These are phyloP conservation scores for Ophiognomonia clavigignenti-juglandacearum DNA, from an alignment of 2,329 filamentous ascomycete genomes.

Conservation along the genomic window DNA sequence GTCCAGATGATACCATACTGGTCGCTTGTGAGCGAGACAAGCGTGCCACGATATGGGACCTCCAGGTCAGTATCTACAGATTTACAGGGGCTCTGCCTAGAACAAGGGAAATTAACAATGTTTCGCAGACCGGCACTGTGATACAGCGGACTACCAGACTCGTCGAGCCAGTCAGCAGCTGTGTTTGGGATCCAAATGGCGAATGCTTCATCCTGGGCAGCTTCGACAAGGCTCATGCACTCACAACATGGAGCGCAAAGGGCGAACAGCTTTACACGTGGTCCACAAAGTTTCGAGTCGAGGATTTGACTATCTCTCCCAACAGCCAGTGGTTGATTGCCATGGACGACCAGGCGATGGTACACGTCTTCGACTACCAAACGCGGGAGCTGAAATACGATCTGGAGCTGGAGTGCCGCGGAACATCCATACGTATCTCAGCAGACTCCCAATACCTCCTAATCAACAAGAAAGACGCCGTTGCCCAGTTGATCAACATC, in stretches of 20 bases:
- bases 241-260: constrained; percentile 66
- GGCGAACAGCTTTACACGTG: constrained; percentile 62
- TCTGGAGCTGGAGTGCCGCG: constrained; percentile 58
- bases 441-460: constrained; percentile 76
- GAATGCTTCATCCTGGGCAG: constrained; percentile 74
- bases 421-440: constrained; percentile 78
- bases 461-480: constrained; percentile 73
- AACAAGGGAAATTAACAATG: not conserved
- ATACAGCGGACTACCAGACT: constrained; percentile 65
- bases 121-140: constrained; percentile 53
- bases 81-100: not conserved
- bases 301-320: constrained; percentile 78
- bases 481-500: constrained; percentile 75
- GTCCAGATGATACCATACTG: constrained; percentile 81
- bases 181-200: constrained; percentile 81
- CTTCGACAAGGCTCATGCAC: constrained; percentile 60
- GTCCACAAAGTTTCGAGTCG: constrained; percentile 67
- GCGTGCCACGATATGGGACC: constrained; percentile 71
- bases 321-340: constrained; percentile 78
- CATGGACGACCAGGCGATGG: constrained; percentile 62
- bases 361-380: constrained; percentile 79
- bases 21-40: constrained; percentile 78
- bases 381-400: constrained; percentile 72
- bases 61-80: constrained; percentile 46
- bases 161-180: constrained; percentile 79